Evolutionary conservation across 2,329 filamentous ascomycete genomes (phyloP).

Genomic region (Claviceps sp.): DNA sequence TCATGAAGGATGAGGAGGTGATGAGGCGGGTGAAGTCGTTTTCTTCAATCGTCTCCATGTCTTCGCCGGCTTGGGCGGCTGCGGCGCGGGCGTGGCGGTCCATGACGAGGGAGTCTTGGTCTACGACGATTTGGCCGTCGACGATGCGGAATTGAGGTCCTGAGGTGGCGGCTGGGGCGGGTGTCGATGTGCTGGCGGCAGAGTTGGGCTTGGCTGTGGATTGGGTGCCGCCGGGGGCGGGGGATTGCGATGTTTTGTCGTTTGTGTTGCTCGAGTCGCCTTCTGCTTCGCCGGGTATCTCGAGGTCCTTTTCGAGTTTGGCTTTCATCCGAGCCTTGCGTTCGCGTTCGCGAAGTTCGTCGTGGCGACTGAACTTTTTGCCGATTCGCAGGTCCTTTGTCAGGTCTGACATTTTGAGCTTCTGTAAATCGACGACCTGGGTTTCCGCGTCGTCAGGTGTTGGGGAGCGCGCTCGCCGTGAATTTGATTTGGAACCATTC

Average conservation of each 20-base stretch:
- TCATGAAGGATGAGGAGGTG: constrained; percentile 54
- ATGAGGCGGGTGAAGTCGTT: constrained; percentile 64
- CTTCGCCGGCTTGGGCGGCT: constrained; percentile 32
- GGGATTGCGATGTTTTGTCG: constrained; percentile 7
- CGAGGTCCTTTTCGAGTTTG: constrained; percentile 16
- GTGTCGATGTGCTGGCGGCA: constrained; percentile 1
- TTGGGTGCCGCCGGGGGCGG: constrained; percentile 4
- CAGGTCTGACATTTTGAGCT: constrained; percentile 59
- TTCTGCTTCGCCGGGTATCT: constrained; percentile 11
- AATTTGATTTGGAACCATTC: constrained; percentile 11
- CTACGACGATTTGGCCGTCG: constrained; percentile 59
- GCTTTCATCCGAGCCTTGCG: constrained; percentile 25
- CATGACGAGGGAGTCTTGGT: constrained; percentile 53
- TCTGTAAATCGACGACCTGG: constrained; percentile 49
- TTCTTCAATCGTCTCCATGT: constrained; percentile 55
- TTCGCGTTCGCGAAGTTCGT: constrained; percentile 57
- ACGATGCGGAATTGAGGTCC: constrained; percentile 49
- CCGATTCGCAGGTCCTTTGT: constrained; percentile 57
- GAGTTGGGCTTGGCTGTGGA: constrained; percentile 6
- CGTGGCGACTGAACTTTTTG: constrained; percentile 61
- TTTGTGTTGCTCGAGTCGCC: constrained; percentile 5
- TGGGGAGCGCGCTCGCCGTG: constrained; percentile 28
- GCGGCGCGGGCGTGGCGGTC: constrained; percentile 53
- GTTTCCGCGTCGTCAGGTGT: constrained; percentile 53
- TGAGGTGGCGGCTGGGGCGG: constrained; percentile 14